These are phyloP conservation scores for Schizophyllum amplum DNA, from an alignment of 1,284 basidiomycete genomes.

Conservation along the genomic window DNA sequence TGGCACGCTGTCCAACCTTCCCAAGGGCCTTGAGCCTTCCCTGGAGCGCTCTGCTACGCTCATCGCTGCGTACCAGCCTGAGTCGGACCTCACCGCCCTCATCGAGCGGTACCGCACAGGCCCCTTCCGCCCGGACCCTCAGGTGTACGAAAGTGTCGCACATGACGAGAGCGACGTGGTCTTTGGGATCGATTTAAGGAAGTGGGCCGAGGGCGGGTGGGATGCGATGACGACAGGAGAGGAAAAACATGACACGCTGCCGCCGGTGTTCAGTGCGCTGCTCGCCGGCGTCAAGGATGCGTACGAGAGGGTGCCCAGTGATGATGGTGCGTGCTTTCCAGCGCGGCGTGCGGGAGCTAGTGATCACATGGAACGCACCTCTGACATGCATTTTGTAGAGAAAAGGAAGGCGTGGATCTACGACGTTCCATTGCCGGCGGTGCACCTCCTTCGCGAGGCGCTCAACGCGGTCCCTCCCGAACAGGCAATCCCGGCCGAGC, in stretches of 20 bases:
- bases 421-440: slow-evolving; percentile 73
- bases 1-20: slow-evolving; percentile 63
- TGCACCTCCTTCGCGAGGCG: slow-evolving; percentile 77
- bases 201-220: slow-evolving; percentile 77
- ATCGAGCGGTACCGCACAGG: slow-evolving; percentile 89
- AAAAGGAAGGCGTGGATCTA: slow-evolving; percentile 92
- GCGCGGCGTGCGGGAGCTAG: background rate
- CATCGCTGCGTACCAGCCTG: slow-evolving; percentile 78
- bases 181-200: slow-evolving; percentile 83
- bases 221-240: slow-evolving; percentile 39
- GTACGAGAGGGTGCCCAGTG: slow-evolving; percentile 56
- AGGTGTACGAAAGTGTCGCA: slow-evolving; percentile 76
- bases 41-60: slow-evolving; percentile 66
- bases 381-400: slow-evolving; percentile 54
- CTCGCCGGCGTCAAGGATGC: slow-evolving; percentile 57
- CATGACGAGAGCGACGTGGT: slow-evolving; percentile 78
- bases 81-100: slow-evolving; percentile 72
- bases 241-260: slow-evolving; percentile 56
- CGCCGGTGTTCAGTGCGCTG: slow-evolving; percentile 68
- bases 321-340: slow-evolving; percentile 42
- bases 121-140: slow-evolving; percentile 77
- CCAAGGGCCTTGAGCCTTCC: slow-evolving; percentile 55
- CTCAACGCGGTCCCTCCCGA: slow-evolving; percentile 68
- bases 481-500: slow-evolving; percentile 43
- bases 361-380: too few relatives aligned